A percentile compares a stretch with the other conserved stretches of the same genome.
Evolutionary conservation across 495 filamentous ascomycete genomes (phyloP).

Genomic region (Melanomma pulvis-pyrius): DNA sequence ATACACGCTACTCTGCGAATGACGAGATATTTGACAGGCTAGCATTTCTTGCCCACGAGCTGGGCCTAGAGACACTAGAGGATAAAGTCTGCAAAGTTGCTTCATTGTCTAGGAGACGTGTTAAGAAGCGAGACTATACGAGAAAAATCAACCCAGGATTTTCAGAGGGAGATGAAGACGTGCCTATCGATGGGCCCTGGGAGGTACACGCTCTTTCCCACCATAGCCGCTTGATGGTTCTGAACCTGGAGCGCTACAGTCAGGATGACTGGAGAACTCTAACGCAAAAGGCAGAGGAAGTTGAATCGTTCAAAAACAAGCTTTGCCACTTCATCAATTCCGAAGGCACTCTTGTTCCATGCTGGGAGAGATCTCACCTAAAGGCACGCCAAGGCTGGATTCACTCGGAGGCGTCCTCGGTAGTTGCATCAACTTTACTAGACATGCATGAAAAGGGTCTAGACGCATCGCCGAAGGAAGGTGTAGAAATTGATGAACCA

Average conservation of each 20-base stretch:
- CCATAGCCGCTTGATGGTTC: slow-evolving; percentile 8
- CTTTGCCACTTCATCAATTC: slow-evolving; percentile 14
- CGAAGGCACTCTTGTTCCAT: slow-evolving; percentile 8
- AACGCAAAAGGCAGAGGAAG: slow-evolving; percentile 9
- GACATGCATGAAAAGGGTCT: slow-evolving; percentile 3
- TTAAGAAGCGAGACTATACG: slow-evolving; percentile 14
- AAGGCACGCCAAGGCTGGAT: slow-evolving; percentile 1
- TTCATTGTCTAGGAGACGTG: slow-evolving; percentile 1
- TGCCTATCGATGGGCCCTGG: slow-evolving; percentile 3
- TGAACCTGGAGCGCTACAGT: not conserved
- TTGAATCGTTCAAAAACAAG: slow-evolving; percentile 5
- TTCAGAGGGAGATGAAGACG: not conserved
- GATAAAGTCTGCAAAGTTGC: not conserved
- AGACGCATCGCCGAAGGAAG: not conserved
- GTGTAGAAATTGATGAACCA: not conserved
- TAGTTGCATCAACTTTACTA: slow-evolving; percentile 10
- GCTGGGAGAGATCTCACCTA: slow-evolving; percentile 15
- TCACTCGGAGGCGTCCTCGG: slow-evolving; percentile 17
- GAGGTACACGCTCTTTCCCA: slow-evolving; percentile 21
- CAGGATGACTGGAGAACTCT: slow-evolving; percentile 1
- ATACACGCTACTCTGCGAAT: slow-evolving; percentile 2
- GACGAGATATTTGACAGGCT: slow-evolving; percentile 17
- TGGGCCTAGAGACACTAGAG: not conserved
- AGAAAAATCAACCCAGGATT: slow-evolving; percentile 7
- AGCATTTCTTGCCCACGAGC: slow-evolving; percentile 9